Evolutionary conservation across 2,329 filamentous ascomycete species (phyloP), one percentile per base, ranked within the genome.

Genomic region (Podosphaera aphanis): DNA sequence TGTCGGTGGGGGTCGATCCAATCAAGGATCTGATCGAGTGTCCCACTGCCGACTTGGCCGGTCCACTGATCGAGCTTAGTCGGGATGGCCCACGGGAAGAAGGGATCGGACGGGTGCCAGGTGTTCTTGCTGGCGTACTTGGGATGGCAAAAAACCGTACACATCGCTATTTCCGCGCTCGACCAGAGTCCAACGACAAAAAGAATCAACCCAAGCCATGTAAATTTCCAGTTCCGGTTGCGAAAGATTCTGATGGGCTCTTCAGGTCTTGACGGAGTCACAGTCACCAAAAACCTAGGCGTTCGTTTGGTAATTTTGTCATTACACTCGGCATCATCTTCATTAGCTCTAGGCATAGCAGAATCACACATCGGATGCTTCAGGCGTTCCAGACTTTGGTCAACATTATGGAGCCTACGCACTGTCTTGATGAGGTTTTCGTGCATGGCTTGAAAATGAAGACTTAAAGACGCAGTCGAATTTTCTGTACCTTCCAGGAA

Each of bases 61-160:
- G 63, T 55, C 73, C 73, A 77, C 52, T 77, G 66, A 55, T 78
- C 73, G 11, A 77, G 54, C 60, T 77, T 77, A 47, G 74, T 67
- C 2, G 74, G 73, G 40, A 77, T 63, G 1, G 72, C 70, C 35
- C 63, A 64, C n/a, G 73, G 73, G 57, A 73, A 77, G 21, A 66
- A 66, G 0, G 74, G 74, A 55, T 77, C 73, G 40, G 70, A 64
- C 10, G 66, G 64, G 23, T 67, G 68, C 70, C 70, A 77, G 31
- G 66, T 62, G 55, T 61, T 41, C 48, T 57, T 44, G 42, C 11
- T 63, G 51, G 73, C 75, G 27, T 63, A 63, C n/a, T 60, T 55
- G 1, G 71, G 70, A 15, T 67, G 67, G 54, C 71, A 75, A 59
- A 69, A 77, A 5, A 60, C 50, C 35, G 56, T 61, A 56, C 71